A percentile compares a stretch with the other conserved stretches of the same genome.
Conservation (phyloP, 495 filamentous ascomycete genomes). For the Daldinia childiae region DNA sequence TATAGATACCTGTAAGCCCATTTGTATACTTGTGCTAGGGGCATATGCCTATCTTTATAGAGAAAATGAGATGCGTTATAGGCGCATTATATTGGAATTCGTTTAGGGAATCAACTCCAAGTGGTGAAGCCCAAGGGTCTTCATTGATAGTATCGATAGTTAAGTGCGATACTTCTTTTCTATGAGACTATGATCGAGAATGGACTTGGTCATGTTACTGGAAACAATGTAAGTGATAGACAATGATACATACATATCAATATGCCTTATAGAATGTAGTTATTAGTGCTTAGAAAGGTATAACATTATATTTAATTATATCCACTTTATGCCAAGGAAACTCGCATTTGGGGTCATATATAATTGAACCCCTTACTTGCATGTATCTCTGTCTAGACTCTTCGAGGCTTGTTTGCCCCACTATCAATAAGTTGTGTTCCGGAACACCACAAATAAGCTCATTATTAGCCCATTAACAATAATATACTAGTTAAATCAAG, state of each 20-base stretch:
- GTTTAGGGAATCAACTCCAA: no score
- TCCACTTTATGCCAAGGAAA: background rate
- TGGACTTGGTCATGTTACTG: background rate
- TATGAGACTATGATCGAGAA: background rate
- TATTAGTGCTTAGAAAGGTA: background rate
- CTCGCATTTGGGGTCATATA: background rate
- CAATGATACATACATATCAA: background rate
- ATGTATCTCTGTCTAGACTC: background rate
- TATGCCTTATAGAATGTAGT: background rate
- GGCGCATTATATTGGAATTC: background rate
- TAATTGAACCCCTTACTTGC: background rate
- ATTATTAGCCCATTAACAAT: background rate
- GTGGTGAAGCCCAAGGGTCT: background rate
- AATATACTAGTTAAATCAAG: background rate
- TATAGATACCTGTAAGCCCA: background rate
- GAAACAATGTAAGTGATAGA: background rate
- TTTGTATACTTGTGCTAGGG: background rate
- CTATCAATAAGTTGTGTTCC: background rate
- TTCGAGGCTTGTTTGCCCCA: background rate
- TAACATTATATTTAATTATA: background rate
- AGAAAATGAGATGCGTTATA: background rate
- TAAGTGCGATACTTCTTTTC: background rate
- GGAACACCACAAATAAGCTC: background rate
- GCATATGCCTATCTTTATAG: background rate
- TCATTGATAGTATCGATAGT: background rate